A percentile compares a stretch with the other conserved stretches of the same genome.
Evolutionary conservation across 192 early-diverging fungal genomes (phyloP).

Genomic region (Rhizophagus clarus): DNA sequence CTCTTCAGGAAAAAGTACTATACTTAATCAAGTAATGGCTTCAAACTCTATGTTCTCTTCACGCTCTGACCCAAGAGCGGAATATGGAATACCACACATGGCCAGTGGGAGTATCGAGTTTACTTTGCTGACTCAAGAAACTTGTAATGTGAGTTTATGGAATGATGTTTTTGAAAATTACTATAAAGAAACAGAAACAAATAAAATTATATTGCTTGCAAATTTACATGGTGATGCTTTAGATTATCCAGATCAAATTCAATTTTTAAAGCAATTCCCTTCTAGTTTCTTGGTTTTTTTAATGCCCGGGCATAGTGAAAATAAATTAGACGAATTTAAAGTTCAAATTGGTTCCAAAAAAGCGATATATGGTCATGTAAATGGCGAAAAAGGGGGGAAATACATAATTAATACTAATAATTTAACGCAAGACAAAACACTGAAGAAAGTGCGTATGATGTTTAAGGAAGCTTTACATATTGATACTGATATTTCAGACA

Average conservation of each 20-base stretch:
- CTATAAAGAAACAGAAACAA: conserved; percentile 22
- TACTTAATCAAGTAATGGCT: conserved; percentile 30
- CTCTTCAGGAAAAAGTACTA: conserved; percentile 18
- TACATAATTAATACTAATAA: neutral
- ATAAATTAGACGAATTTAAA: neutral
- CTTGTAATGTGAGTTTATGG: conserved; percentile 22
- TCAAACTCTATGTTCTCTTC: conserved; percentile 28
- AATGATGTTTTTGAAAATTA: conserved; percentile 27
- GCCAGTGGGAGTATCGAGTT: conserved; percentile 29
- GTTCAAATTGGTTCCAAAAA: neutral
- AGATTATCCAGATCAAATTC: conserved; percentile 27
- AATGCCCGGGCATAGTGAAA: conserved; percentile 18
- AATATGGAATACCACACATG: conserved; percentile 19
- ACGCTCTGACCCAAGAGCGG: conserved; percentile 19
- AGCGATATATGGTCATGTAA: neutral
- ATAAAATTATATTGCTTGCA: conserved; percentile 19
- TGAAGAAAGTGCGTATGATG: conserved; percentile 24
- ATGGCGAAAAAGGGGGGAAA: neutral
- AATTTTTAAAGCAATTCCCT: conserved; percentile 25
- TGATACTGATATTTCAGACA: neutral
- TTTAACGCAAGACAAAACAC: conserved; percentile 19
- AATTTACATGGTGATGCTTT: conserved; percentile 35
- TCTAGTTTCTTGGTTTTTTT: conserved; percentile 28
- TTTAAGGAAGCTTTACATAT: conserved; percentile 15
- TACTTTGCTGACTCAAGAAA: conserved; percentile 29